These are phyloP conservation scores for Cucurbita moschata DNA, from an alignment of 306 rosid genomes.

Conservation along the genomic window DNA sequence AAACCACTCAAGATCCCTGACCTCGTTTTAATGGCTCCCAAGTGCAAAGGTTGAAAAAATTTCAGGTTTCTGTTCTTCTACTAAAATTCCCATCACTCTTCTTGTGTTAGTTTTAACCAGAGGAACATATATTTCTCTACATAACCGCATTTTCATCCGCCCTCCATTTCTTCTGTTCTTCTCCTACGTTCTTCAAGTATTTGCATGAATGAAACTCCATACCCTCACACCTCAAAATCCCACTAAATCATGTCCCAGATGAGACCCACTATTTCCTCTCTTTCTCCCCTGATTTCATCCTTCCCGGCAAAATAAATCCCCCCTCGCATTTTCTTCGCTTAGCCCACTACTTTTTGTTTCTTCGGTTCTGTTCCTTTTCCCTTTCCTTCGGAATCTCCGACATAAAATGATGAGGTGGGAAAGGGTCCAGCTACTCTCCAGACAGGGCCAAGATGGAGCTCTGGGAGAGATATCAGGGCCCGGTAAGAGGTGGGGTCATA, in stretches of 20 bases:
- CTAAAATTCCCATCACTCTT: background rate
- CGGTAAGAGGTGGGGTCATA: slow-evolving; percentile 98
- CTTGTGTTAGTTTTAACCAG: background rate
- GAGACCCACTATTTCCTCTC: background rate
- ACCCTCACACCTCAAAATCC: slow-evolving; percentile 13
- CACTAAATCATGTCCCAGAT: slow-evolving; percentile 9
- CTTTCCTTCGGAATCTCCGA: slow-evolving; percentile 13
- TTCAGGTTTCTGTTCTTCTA: background rate
- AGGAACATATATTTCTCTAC: background rate
- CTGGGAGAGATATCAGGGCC: slow-evolving; percentile 45
- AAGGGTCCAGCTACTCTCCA: slow-evolving; percentile 31
- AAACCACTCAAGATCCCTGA: background rate
- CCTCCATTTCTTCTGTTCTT: no score
- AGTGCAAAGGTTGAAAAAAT: background rate
- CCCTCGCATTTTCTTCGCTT: slow-evolving; percentile 11
- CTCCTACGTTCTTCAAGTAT: background rate
- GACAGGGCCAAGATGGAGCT: slow-evolving; percentile 30
- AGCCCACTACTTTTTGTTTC: slow-evolving; percentile 1
- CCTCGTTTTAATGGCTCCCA: background rate
- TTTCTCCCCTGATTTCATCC: background rate
- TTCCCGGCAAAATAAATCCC: background rate
- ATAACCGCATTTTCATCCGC: background rate
- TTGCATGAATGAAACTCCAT: slow-evolving; percentile 23
- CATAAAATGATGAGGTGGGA: slow-evolving; percentile 83
- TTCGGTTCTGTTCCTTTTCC: background rate